A percentile compares a stretch with the other conserved stretches of the same genome.
These are phyloP conservation scores for Zymoseptoria passerinii DNA, from an alignment of 2,329 filamentous ascomycete genomes.

Conservation along the genomic window DNA sequence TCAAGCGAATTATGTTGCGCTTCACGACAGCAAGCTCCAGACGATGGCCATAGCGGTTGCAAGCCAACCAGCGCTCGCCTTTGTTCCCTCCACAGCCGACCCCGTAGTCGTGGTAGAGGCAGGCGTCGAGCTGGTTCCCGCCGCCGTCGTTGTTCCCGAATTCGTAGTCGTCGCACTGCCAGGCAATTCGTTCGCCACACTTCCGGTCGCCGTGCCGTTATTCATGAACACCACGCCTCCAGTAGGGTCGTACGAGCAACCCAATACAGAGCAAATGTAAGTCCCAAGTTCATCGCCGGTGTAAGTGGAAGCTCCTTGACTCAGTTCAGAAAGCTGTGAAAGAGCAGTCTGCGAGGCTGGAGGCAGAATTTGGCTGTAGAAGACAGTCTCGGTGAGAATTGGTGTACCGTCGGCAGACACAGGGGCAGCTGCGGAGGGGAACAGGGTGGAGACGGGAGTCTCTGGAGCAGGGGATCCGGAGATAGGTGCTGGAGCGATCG, in stretches of 20 bases:
- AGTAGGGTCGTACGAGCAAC: background rate
- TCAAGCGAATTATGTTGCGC: background rate
- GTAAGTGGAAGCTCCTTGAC: background rate
- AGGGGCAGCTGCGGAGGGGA: background rate
- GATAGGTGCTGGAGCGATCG: background rate
- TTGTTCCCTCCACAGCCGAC: background rate
- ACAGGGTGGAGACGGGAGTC: background rate
- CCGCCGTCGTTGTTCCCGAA: background rate
- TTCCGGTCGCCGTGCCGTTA: background rate
- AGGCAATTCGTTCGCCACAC: background rate
- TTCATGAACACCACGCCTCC: background rate
- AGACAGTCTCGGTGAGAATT: conserved; percentile 5
- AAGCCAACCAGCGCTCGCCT: background rate
- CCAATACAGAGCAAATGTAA: background rate
- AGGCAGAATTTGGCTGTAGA: conserved; percentile 5
- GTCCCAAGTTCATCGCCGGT: background rate
- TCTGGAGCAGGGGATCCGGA: background rate
- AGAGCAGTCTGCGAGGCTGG: conserved; percentile 1
- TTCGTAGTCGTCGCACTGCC: background rate
- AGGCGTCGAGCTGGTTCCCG: background rate
- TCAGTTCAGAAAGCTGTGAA: background rate
- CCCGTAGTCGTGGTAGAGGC: background rate
- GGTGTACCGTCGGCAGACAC: background rate
- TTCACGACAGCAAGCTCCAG: background rate
- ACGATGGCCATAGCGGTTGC: background rate